Conservation (phyloP, 2,329 filamentous ascomycete species). For the Pseudocercospora musae region DNA sequence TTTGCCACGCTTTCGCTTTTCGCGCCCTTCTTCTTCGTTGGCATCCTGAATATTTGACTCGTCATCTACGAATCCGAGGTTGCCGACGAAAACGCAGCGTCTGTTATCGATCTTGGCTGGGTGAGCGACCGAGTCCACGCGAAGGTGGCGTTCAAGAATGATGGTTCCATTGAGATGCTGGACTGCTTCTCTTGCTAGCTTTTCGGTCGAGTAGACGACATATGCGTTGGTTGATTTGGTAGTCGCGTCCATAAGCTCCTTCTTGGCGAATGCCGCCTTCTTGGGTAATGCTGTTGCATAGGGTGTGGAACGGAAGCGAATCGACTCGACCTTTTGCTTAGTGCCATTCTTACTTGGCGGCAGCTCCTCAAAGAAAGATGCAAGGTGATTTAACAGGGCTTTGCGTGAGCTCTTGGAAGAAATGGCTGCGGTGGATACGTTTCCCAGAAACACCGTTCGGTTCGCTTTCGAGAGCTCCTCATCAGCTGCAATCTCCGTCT, state of each 20-base stretch:
- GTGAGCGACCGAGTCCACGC: constrained; percentile 87
- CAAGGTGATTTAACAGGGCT: constrained; percentile 69
- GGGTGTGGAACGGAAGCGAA: constrained; percentile 91
- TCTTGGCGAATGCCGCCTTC: constrained; percentile 89
- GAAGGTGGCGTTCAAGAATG: constrained; percentile 80
- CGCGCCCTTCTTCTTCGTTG: constrained; percentile 59
- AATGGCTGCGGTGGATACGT: constrained; percentile 80
- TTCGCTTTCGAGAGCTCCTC: constrained; percentile 77
- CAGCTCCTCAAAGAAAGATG: constrained; percentile 64
- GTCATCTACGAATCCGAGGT: constrained; percentile 92
- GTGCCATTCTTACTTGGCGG: constrained; percentile 45
- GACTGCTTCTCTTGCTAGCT: constrained; percentile 73
- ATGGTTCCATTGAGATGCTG: constrained; percentile 77
- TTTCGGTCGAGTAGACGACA: constrained; percentile 74
- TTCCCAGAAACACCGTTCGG: constrained; percentile 88
- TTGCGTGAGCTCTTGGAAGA: constrained; percentile 79
- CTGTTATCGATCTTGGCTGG: constrained; percentile 78
- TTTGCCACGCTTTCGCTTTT: constrained; percentile 65
- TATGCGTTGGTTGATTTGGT: constrained; percentile 94
- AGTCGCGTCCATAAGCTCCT: constrained; percentile 84
- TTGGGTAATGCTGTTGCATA: constrained; percentile 82
- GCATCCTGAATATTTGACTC: constrained; percentile 65
- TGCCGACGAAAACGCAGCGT: constrained; percentile 93
- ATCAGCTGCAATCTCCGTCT: constrained; percentile 45
- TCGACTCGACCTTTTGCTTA: constrained; percentile 75